Conservation (phyloP, 768 basidiomycete genomes). For the Coprinellus micaceus region DNA sequence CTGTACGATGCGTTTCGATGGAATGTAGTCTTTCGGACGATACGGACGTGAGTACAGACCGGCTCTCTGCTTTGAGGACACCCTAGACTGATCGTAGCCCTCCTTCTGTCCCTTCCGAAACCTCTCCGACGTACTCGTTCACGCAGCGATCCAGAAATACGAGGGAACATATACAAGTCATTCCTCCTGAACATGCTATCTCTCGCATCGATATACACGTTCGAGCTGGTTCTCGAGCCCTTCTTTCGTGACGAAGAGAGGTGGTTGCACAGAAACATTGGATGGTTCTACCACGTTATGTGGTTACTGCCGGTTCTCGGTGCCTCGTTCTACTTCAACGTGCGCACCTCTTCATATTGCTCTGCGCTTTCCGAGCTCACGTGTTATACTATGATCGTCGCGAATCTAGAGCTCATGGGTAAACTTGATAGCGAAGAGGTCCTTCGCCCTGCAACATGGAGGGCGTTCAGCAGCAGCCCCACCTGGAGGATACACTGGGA, state of each 20-base stretch:
- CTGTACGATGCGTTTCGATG: conserved; percentile 71
- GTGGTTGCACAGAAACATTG: conserved; percentile 70
- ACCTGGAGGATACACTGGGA: conserved; percentile 60
- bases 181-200: conserved; percentile 69
- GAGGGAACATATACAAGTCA: conserved; percentile 71
- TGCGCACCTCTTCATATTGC: conserved; percentile 39
- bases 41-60: conserved; percentile 48
- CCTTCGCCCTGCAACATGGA: conserved; percentile 70
- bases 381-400: too few species aligned
- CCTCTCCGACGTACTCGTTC: background rate
- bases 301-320: conserved; percentile 81
- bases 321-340: conserved; percentile 77
- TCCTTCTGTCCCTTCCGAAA: background rate
- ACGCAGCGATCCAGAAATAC: conserved; percentile 70
- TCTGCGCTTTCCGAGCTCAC: too few species aligned
- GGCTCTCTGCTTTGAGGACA: background rate
- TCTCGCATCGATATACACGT: conserved; percentile 68
- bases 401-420: conserved; percentile 85
- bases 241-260: conserved; percentile 58
- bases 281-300: conserved; percentile 71
- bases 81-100: background rate
- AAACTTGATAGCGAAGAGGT: conserved; percentile 67
- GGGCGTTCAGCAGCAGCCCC: conserved; percentile 48
- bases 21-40: conserved; percentile 57
- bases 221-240: conserved; percentile 68